phyloP scores from a whole-genome alignment of 1,139 yeast genomes.

The Geotrichum cucujoidarum region DNA sequence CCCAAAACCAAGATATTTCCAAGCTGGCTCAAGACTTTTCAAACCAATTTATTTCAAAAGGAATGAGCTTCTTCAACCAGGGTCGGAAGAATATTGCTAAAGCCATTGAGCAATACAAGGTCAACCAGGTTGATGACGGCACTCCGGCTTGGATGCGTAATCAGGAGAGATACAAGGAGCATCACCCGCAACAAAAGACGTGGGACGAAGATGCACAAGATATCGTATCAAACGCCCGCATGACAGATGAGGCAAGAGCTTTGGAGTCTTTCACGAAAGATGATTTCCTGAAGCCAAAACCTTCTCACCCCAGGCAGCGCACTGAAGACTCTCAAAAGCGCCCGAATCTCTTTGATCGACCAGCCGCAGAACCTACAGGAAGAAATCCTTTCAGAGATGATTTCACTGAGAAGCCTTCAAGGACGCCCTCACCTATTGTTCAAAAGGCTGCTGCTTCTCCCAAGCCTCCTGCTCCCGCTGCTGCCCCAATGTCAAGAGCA shows the following conservation, averaged over 20 bases:
- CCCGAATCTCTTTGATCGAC: neutral
- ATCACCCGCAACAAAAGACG: constrained; percentile 9
- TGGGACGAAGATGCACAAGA: constrained; percentile 24
- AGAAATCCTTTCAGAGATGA: constrained; percentile 19
- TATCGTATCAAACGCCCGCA: constrained; percentile 7
- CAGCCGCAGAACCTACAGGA: neutral
- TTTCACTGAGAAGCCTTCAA: constrained; percentile 10
- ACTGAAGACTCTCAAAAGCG: neutral
- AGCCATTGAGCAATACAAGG: constrained; percentile 56
- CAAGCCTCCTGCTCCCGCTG: neutral
- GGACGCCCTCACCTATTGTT: constrained; percentile 12
- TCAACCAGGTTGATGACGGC: constrained; percentile 38
- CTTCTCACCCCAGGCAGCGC: neutral
- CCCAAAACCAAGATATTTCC: constrained; percentile 36
- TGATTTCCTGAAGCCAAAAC: neutral
- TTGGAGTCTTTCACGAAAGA: constrained; percentile 13
- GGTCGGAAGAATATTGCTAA: constrained; percentile 60
- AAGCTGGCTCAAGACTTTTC: constrained; percentile 58
- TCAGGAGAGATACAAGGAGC: constrained; percentile 35
- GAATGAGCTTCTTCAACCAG: constrained; percentile 55
- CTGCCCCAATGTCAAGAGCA: constrained; percentile 16
- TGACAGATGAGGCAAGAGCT: constrained; percentile 20
- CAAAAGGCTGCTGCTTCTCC: neutral
- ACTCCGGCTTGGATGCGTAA: constrained; percentile 77
- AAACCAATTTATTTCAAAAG: constrained; percentile 56